A percentile compares a stretch with the other conserved stretches of the same genome.
phyloP scores from a whole-genome alignment of 2,329 filamentous ascomycete genomes.

The Leptographium lundbergii region DNA sequence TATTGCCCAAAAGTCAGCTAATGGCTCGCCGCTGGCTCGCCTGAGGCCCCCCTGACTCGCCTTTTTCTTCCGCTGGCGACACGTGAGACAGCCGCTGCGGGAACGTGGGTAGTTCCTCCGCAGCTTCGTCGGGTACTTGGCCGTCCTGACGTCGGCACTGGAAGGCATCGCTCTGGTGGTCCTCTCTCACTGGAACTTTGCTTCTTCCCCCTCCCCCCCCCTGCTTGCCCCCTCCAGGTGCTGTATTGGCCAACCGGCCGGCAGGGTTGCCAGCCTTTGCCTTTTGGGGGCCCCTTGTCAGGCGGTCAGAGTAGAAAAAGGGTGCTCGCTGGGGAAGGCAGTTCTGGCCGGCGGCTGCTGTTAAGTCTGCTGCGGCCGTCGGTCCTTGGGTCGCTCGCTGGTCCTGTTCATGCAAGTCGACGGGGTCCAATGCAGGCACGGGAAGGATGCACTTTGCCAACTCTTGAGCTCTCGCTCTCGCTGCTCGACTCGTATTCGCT shows the following conservation, averaged over 20 bases:
- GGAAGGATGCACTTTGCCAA: neutral
- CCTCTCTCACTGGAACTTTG: neutral
- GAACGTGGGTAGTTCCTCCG: slow-evolving; percentile 12
- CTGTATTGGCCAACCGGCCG: neutral
- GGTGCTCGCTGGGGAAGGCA: neutral
- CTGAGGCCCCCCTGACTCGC: neutral
- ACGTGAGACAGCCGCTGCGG: slow-evolving; percentile 11
- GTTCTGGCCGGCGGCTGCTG: neutral
- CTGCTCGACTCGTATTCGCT: neutral
- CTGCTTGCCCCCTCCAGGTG: neutral
- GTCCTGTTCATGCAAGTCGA: neutral
- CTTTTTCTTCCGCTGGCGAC: slow-evolving; percentile 13
- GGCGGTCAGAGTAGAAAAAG: neutral
- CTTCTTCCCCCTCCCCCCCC: neutral
- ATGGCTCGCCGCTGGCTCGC: too few relatives aligned
- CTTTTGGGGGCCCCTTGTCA: neutral
- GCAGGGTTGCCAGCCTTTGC: neutral
- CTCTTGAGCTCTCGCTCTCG: neutral
- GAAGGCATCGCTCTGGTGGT: neutral
- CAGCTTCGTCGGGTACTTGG: slow-evolving; percentile 13
- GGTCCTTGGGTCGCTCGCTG: neutral
- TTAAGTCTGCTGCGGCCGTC: too few relatives aligned
- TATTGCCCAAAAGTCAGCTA: neutral
- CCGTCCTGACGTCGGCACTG: neutral
- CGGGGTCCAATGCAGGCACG: neutral